Evolutionary conservation across 2,329 filamentous ascomycete species (phyloP), one percentile per base, ranked within the genome.

Genomic region (Byssothecium circinans): DNA sequence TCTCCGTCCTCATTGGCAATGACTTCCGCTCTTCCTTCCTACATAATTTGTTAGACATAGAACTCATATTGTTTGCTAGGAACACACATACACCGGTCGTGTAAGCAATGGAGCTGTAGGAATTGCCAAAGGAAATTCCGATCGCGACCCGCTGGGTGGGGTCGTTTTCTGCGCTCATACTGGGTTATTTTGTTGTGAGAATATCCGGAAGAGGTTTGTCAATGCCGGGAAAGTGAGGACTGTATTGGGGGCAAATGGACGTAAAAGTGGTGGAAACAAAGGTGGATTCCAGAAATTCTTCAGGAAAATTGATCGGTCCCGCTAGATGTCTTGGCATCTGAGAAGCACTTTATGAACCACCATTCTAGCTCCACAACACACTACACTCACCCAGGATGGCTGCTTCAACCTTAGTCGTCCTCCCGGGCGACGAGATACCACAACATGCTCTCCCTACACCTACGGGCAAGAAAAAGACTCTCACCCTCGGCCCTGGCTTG

Each of bases 1-100:
- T 99, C 94, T 80, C 94, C 94, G 70, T 97, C 94, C 78, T 97
- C 94, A 77, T 99, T 97, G 68, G 94, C 94, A 76, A 99, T 97
- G 56, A 99, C 92, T 73, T 96, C 90, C 57, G 91, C 87, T 80
- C 95, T 95, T 75, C 95, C 92, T 68, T 97, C 92, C 80, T 82
- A 46, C 15, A 42, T 18, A 32, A 18, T 29, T 10, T 25, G 49
- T 48, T 34, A 52, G 40, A 33, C 34, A 11, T 8, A 12, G 65
- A 15, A 22, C 27, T 17, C 2, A 18, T 14, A 14, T 43, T 25
- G 23, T 12, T 14, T 20, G 15, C 32, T n/a, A 5, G 14, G 4
- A n/a, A n/a, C 20, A 29, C 11, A 53, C 78, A 56, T 73, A 83
- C 81, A 54, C 74, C 74, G 53, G 86, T 83, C 38, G 91, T 95